Conservation (phyloP, 495 filamentous ascomycete genomes). For the Neurospora pannonica region DNA sequence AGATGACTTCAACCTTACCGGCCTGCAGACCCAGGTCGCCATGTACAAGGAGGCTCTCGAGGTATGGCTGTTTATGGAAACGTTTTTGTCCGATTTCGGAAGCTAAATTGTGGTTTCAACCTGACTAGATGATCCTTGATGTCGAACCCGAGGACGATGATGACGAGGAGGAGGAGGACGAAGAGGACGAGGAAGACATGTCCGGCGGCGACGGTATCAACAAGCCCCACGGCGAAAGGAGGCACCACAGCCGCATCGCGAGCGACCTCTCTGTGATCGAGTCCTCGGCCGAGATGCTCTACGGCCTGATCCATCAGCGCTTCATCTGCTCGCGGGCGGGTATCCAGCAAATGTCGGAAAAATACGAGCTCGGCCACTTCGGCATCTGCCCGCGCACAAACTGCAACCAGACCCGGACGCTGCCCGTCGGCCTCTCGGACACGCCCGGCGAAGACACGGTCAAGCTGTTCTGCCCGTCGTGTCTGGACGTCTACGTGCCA, state of each 20-base stretch:
- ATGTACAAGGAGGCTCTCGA: constrained; percentile 95
- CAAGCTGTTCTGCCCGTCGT: constrained; percentile 95
- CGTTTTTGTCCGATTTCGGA: not conserved
- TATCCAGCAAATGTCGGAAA: constrained; percentile 98
- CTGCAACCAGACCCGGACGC: constrained; percentile 77
- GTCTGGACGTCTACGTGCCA: constrained; percentile 92
- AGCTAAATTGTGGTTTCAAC: constrained; percentile 19
- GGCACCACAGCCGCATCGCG: constrained; percentile 77
- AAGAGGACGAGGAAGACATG: constrained; percentile 69
- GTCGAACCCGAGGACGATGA: constrained; percentile 93
- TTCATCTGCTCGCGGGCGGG: constrained; percentile 97
- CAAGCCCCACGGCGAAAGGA: constrained; percentile 48
- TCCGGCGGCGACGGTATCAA: constrained; percentile 43
- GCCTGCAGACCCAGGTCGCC: constrained; percentile 85
- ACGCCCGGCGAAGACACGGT: constrained; percentile 95
- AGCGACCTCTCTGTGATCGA: constrained; percentile 92
- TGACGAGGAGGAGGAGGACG: constrained; percentile 72
- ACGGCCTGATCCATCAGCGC: constrained; percentile 95
- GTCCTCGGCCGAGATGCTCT: constrained; percentile 91
- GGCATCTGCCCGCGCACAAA: constrained; percentile 84
- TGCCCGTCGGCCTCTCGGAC: constrained; percentile 88
- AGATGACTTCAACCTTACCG: constrained; percentile 98
- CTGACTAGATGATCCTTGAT: constrained; percentile 85
- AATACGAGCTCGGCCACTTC: constrained; percentile 94
- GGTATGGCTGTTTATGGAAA: constrained; percentile 21